phyloP scores from a whole-genome alignment of 2,329 filamentous ascomycete genomes.

The Aspergillus novoparasiticus region DNA sequence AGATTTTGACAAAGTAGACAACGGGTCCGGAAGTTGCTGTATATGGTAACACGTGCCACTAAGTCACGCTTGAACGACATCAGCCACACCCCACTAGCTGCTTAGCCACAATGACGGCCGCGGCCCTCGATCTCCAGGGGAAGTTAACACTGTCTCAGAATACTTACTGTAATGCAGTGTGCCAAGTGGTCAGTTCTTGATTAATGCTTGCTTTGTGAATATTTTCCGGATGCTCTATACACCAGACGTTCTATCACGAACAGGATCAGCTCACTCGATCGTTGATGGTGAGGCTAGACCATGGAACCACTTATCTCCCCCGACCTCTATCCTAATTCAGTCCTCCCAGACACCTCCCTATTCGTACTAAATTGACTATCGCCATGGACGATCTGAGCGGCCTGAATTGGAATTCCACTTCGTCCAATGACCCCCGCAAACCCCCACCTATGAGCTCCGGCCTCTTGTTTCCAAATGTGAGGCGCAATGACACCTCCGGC shows the following conservation, averaged over 20 bases:
- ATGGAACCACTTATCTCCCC: constrained; percentile 21
- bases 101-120: constrained; percentile 19
- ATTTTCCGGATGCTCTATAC: background rate
- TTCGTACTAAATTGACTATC: constrained; percentile 15
- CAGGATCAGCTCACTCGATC: constrained; percentile 12
- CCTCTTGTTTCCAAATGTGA: constrained; percentile 38
- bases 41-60: constrained; percentile 8
- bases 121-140: constrained; percentile 14
- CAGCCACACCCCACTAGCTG: constrained; percentile 7
- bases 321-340: constrained; percentile 24
- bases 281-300: constrained; percentile 23
- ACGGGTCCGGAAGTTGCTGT: background rate
- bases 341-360: constrained; percentile 22
- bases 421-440: constrained; percentile 35
- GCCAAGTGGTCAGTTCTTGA: background rate
- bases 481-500: constrained; percentile 43
- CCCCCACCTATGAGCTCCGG: constrained; percentile 40
- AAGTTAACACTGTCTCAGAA: background rate
- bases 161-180: background rate
- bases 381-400: constrained; percentile 53
- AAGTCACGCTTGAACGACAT: background rate
- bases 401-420: constrained; percentile 46
- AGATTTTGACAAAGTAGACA: background rate
- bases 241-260: background rate
- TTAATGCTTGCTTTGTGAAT: background rate